phyloP scores from a whole-genome alignment of 306 rosid genomes.

The Cyamopsis tetragonoloba region DNA sequence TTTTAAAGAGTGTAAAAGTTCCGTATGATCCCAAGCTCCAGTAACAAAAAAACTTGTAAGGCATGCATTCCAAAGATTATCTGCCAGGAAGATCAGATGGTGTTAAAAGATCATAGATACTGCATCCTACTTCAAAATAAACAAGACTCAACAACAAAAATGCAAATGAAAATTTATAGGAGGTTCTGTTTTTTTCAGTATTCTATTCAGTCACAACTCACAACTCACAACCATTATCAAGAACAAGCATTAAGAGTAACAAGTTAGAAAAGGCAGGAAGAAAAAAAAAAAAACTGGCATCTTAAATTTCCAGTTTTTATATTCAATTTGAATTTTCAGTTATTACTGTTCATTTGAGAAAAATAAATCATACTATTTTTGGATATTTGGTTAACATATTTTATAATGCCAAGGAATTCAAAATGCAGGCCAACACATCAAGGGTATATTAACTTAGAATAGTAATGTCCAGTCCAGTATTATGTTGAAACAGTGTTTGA shows the following conservation, averaged over 20 bases:
- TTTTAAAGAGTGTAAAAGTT: conserved; percentile 78
- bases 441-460: background rate
- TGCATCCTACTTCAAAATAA: conserved; percentile 5
- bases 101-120: conserved; percentile 2
- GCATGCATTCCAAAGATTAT: conserved; percentile 92
- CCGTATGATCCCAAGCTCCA: conserved; percentile 91
- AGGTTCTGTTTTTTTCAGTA: background rate
- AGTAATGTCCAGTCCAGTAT: background rate
- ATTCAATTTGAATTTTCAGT: background rate
- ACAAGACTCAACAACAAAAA: background rate
- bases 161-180: background rate
- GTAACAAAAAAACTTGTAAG: conserved; percentile 85
- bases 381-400: background rate
- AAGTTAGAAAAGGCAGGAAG: background rate
- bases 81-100: conserved; percentile 42
- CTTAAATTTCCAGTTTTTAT: no score
- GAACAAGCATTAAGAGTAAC: conserved; percentile 6
- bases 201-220: conserved; percentile 5
- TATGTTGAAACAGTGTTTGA: background rate
- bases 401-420: background rate
- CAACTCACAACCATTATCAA: background rate
- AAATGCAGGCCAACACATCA: background rate
- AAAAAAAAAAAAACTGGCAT: conserved; percentile 4
- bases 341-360: background rate
- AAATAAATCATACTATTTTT: no score